Percentiles rank a stretch among this genome's conserved stretches.
Evolutionary conservation across 371 early-diverging fungal genomes (phyloP).

Genomic region (Mucor racemosus): DNA sequence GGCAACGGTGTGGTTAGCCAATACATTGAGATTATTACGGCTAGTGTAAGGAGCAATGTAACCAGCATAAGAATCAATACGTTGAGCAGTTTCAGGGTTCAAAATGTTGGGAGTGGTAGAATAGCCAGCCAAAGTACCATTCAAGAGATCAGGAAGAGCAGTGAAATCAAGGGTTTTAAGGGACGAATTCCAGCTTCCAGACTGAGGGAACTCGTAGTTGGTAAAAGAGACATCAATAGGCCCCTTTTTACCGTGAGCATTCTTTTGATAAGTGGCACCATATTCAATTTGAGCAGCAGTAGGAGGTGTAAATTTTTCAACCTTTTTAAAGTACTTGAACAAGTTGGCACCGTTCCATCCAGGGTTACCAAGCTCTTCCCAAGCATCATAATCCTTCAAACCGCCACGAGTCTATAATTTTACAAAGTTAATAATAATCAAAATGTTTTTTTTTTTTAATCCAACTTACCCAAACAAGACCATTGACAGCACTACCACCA

Average conservation of each 20-base stretch:
- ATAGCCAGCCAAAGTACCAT: conserved; percentile 22
- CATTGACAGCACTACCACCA: conserved; percentile 28
- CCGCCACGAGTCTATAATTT: conserved; percentile 41
- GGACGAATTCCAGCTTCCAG: conserved; percentile 18
- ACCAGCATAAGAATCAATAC: conserved; percentile 19
- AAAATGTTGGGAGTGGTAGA: conserved; percentile 24
- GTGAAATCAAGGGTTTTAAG: conserved; percentile 15
- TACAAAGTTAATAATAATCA: conserved; percentile 24
- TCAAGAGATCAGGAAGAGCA: conserved; percentile 12
- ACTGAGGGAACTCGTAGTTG: conserved; percentile 21
- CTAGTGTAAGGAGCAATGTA: conserved; percentile 11
- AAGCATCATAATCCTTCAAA: conserved; percentile 41
- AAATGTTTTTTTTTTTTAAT: neutral
- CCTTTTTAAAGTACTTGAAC: conserved; percentile 26
- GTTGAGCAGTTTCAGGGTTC: conserved; percentile 14
- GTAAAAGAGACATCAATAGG: conserved; percentile 14
- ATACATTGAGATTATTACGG: conserved; percentile 12
- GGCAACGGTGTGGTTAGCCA: conserved; percentile 19
- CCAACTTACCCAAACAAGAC: conserved; percentile 20
- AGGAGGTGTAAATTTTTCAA: conserved; percentile 20
- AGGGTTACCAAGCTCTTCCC: conserved; percentile 34
- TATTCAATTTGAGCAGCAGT: conserved; percentile 10
- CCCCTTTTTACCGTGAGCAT: conserved; percentile 15
- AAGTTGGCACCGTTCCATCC: conserved; percentile 33
- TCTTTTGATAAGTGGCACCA: conserved; percentile 17